Conservation (phyloP, 2,329 filamentous ascomycete species). For the Neurospora crassa region DNA sequence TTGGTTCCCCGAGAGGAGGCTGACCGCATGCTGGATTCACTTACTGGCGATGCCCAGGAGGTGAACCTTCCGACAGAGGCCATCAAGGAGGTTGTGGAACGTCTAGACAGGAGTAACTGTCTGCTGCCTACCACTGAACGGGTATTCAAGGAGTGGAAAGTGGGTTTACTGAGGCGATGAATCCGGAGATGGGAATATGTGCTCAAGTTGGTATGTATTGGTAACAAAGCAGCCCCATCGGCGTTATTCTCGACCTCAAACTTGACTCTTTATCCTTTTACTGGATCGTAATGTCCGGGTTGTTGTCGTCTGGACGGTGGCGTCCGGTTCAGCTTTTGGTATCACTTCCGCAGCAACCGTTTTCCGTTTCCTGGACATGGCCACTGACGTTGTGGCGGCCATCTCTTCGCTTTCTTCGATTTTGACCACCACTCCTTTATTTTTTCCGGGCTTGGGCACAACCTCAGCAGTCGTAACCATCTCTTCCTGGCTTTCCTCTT, state of each 20-base stretch:
- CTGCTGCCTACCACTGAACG: conserved; percentile 47
- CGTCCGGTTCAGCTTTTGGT: background rate
- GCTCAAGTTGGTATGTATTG: background rate
- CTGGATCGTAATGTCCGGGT: background rate
- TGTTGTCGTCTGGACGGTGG: background rate
- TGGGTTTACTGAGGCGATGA: conserved; percentile 52
- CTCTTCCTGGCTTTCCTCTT: conserved; percentile 20
- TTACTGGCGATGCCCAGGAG: conserved; percentile 50
- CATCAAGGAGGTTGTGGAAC: conserved; percentile 33
- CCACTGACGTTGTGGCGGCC: background rate
- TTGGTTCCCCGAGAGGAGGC: conserved; percentile 33
- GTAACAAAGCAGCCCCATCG: background rate
- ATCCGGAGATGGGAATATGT: background rate
- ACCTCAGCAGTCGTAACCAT: background rate
- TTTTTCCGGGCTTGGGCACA: conserved; percentile 6
- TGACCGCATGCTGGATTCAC: conserved; percentile 37
- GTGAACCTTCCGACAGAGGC: conserved; percentile 42
- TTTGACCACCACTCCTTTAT: conserved; percentile 18
- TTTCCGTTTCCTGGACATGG: conserved; percentile 4
- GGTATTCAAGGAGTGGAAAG: conserved; percentile 55
- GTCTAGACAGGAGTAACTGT: conserved; percentile 37
- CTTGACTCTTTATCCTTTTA: background rate
- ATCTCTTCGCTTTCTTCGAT: conserved; percentile 11
- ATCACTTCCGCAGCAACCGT: background rate
- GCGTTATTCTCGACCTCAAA: background rate